Evolutionary conservation across 805 yeast species (phyloP).

Genomic region (Candida ficus): DNA sequence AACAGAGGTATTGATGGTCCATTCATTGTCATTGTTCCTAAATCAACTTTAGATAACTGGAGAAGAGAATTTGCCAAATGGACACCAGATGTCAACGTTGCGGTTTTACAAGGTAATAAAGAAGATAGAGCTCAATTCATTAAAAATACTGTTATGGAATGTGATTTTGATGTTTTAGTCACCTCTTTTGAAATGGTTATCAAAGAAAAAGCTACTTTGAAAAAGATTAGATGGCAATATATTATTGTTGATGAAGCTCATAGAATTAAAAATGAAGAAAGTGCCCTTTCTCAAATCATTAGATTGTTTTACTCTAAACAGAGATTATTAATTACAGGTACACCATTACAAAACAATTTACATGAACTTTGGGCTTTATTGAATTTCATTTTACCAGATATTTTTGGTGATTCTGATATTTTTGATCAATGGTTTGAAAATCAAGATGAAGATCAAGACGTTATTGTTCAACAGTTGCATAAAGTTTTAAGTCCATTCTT

Average conservation of each 20-base stretch:
- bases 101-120: constrained; percentile 86
- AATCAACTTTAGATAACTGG: constrained; percentile 96
- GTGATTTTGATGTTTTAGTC: constrained; percentile 84
- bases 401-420: constrained; percentile 83
- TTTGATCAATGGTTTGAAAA: constrained; percentile 91
- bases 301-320: constrained; percentile 82
- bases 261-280: constrained; percentile 91
- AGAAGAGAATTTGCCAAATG: constrained; percentile 88
- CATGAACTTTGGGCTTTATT: constrained; percentile 96
- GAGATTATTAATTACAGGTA: constrained; percentile 86
- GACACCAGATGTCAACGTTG: constrained; percentile 90
- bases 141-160: constrained; percentile 51
- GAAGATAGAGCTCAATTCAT: constrained; percentile 67
- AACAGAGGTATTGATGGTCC: constrained; percentile 82
- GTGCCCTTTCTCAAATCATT: constrained; percentile 87
- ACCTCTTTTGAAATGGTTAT: constrained; percentile 93
- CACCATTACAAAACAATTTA: constrained; percentile 90
- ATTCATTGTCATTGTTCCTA: constrained; percentile 86
- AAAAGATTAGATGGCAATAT: constrained; percentile 88
- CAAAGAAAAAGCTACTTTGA: constrained; percentile 75
- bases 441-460: constrained; percentile 59
- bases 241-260: constrained; percentile 95
- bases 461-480: constrained; percentile 83
- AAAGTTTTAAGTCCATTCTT: constrained; percentile 84
- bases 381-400: constrained; percentile 89